A percentile compares a stretch with the other conserved stretches of the same genome.
phyloP scores from a whole-genome alignment of 2,329 filamentous ascomycete species.

The Alternaria hordeiaustralica region DNA sequence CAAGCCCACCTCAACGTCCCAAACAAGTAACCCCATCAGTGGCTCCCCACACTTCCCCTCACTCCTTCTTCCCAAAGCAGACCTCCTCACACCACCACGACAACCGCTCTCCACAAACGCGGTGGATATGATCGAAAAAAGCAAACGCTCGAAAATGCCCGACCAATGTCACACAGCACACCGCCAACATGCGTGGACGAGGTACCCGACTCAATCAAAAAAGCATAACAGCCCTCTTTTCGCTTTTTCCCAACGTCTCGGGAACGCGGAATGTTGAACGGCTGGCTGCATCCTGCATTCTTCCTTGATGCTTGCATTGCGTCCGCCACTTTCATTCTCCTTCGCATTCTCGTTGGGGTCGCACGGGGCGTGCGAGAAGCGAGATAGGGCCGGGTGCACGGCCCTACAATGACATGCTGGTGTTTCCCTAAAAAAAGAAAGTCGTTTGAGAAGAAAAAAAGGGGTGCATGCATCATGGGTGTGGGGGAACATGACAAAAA shows the following conservation, averaged over 20 bases:
- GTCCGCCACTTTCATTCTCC: background rate
- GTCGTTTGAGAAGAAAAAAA: background rate
- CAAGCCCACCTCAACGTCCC: background rate
- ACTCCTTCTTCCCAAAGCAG: background rate
- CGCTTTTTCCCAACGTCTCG: background rate
- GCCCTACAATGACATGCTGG: background rate
- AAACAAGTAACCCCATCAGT: background rate
- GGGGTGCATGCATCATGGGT: background rate
- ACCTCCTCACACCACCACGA: background rate
- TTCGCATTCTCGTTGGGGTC: background rate
- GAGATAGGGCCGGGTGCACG: background rate
- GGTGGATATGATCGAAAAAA: too few species aligned
- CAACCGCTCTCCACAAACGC: background rate
- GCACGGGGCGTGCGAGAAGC: background rate
- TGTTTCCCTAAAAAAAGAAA: background rate
- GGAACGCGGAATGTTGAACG: background rate
- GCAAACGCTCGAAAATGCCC: too few species aligned
- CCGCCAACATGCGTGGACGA: too few species aligned
- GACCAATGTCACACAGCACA: too few species aligned
- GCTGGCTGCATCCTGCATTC: background rate
- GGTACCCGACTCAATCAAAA: too few species aligned
- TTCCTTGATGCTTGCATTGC: background rate
- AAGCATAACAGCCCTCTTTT: too few species aligned
- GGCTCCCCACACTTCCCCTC: background rate
- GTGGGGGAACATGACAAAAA: background rate